phyloP scores from a whole-genome alignment of 1,284 basidiomycete genomes.

The Hypsizygus ulmarius region DNA sequence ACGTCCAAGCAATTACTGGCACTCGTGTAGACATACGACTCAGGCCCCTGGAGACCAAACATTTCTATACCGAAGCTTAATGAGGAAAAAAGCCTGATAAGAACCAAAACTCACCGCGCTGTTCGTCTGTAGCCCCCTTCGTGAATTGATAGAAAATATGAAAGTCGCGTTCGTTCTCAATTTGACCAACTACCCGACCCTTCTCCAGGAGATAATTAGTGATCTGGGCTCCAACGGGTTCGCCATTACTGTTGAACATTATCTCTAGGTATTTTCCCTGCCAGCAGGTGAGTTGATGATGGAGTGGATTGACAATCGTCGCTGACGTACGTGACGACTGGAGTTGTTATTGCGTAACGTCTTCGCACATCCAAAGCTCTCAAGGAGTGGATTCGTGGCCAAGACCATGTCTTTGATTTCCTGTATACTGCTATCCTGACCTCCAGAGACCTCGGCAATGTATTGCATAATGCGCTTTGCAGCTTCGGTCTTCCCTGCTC shows the following conservation, averaged over 20 bases:
- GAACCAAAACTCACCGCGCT: slow-evolving; percentile 62
- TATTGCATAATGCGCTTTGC: slow-evolving; percentile 99
- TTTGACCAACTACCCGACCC: slow-evolving; percentile 95
- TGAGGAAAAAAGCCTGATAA: neutral
- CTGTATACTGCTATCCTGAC: slow-evolving; percentile 83
- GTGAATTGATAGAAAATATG: slow-evolving; percentile 99
- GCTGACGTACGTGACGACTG: slow-evolving; percentile 83
- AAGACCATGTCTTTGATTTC: slow-evolving; percentile 99
- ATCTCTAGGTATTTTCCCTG: slow-evolving; percentile 99
- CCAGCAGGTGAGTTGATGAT: slow-evolving; percentile 14
- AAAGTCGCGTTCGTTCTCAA: slow-evolving; percentile 96
- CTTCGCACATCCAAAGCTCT: slow-evolving; percentile 99
- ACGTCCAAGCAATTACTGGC: slow-evolving; percentile 92
- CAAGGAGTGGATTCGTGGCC: slow-evolving; percentile 95
- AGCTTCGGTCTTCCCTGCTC: slow-evolving; percentile 96
- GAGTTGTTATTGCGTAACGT: slow-evolving; percentile 99
- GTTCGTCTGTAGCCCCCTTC: slow-evolving; percentile 87
- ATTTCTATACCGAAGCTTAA: slow-evolving; percentile 58
- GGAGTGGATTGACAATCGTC: slow-evolving; percentile 1
- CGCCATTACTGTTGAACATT: slow-evolving; percentile 93
- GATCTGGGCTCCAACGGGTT: slow-evolving; percentile 96
- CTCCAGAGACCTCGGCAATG: slow-evolving; percentile 94
- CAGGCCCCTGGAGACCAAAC: slow-evolving; percentile 96
- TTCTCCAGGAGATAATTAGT: slow-evolving; percentile 99
- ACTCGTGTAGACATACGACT: slow-evolving; percentile 93